A percentile compares a stretch with the other conserved stretches of the same genome.
Evolutionary conservation across 1,284 basidiomycete genomes (phyloP).

Genomic region (Puccinia brachypodii): DNA sequence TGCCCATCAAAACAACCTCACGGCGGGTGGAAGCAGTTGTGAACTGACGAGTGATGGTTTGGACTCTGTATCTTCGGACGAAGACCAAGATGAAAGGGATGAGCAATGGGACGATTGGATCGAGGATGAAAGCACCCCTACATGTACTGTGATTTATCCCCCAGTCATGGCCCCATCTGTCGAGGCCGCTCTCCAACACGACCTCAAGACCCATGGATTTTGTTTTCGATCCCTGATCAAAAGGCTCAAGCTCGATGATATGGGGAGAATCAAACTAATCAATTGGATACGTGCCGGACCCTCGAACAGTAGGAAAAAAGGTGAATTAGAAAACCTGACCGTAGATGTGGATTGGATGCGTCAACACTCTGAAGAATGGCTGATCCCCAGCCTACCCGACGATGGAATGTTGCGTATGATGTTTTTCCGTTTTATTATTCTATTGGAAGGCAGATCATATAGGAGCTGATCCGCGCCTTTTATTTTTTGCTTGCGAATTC

Average conservation of each 20-base stretch:
- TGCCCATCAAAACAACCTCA: background rate
- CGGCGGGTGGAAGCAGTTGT: background rate
- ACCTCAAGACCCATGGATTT: slow-evolving; percentile 24
- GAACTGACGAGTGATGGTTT: background rate
- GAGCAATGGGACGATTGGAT: slow-evolving; percentile 38
- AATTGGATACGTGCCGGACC: slow-evolving; percentile 40
- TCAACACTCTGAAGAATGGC: slow-evolving; percentile 30
- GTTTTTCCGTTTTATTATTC: background rate
- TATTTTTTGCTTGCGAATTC: background rate
- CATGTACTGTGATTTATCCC: slow-evolving; percentile 18
- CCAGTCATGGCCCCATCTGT: slow-evolving; percentile 13
- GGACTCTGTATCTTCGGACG: background rate
- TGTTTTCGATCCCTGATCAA: slow-evolving; percentile 33
- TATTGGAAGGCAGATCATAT: background rate
- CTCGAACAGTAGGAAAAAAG: slow-evolving; percentile 8
- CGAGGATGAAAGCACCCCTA: slow-evolving; percentile 23
- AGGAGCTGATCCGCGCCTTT: background rate
- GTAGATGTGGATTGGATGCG: background rate
- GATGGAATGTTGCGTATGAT: slow-evolving; percentile 41
- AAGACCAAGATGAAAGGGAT: background rate
- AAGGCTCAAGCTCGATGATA: slow-evolving; percentile 3
- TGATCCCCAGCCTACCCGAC: slow-evolving; percentile 17
- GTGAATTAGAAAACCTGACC: slow-evolving; percentile 5
- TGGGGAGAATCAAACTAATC: slow-evolving; percentile 36
- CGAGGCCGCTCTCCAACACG: slow-evolving; percentile 31